Base-by-base conservation (phyloP, 345 rosid genomes). In the Litchi chinensis region DNA sequence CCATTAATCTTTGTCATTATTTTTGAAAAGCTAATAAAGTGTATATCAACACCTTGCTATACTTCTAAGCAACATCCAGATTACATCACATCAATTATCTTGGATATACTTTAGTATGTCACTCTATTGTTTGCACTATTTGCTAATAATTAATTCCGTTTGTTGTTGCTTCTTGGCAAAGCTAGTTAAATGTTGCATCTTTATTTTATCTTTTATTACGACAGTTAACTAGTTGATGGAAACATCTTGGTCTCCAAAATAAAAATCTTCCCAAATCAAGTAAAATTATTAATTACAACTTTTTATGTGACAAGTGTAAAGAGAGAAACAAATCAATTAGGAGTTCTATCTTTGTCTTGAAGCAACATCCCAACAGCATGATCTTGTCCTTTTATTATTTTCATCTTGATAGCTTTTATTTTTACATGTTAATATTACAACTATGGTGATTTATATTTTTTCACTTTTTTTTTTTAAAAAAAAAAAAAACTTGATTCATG, bases 61-160 rank as follows among this genome's bases (percentile, higher is more conserved):
- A 46, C 74, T 80, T 80, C 71, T 77, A 74, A 80, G 81, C 81
- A 83, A 83, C 74, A 57, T 56, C 66, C 57, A 56, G 73, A 57
- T 74, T 37, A 56, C 63, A 44, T 77, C 80, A 63, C 65, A 54
- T 65, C 72, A 48, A 10, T 63, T 68, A 59, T 66, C 37, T 8
- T 70, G 68, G 21, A 21, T 57, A 54, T 62, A 71, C 6, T 44
- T 64, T 71, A 78, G 32, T 39, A 39, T 76, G 48, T 43, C 74
- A 37, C 46, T 78, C 64, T 71, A 48, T 75, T 64, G 19, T 41
- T 62, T 70, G 21, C 16, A 60, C 65, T 21, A 60, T 39, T 75
- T 24, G 37, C 44, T 70, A 28, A 16, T 78, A n/a, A 52, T 79
- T 65, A 46, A 46, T 46, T 46, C 52, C n/a, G 59, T 43, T 26